Evolutionary conservation across 164 flowering plant genomes (phyloP), one percentile per base, ranked within the genome.

Genomic region (Pachysandra terminalis): DNA sequence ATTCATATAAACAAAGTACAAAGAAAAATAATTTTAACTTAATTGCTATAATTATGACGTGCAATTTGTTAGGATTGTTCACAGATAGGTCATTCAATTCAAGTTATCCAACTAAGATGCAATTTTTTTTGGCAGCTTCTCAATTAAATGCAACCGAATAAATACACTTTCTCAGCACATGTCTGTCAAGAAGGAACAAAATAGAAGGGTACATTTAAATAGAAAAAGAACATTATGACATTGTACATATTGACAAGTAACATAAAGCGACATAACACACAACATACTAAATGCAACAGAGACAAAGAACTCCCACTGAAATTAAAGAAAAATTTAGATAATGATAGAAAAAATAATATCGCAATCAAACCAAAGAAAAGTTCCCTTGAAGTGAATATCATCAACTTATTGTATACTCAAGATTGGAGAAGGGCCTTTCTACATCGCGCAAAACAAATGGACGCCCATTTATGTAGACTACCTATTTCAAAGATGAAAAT

Each of bases 371-470:
- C 21, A 19, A 21, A 19, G 26, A 57, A 25, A 21, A 17, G 23
- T 28, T 16, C 9, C 19, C 32, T 41, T 32, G 22, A 53, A 59
- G 8, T 16, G 16, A 25, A 25, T 41, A 69, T 48, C 59, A 69
- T 48, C 59, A 41, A 76, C 87, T 69, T 77, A 91, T 97, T 84
- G 97, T 94, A 71, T 90, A 90, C 69, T 91, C 98, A 62, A 94
- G 92, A 81, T 94, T 94, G 77, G 97, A 88, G 79, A 94, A 91
- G 52, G 98, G 98, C 77, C 84, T 86, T 68, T 86, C 98, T 62
- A 87, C 95, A 59, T 94, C 98, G 64, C 98, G 98, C 83, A 94
- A 78, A 71, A 94, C 98, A 86, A 94, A 94, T 28, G 98, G 98
- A 1, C 98, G 95, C 5, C 98, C 91, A 79, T 94, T 94, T 49